phyloP scores from a whole-genome alignment of 257 asterid species.

The Paraleonurus japonicus region DNA sequence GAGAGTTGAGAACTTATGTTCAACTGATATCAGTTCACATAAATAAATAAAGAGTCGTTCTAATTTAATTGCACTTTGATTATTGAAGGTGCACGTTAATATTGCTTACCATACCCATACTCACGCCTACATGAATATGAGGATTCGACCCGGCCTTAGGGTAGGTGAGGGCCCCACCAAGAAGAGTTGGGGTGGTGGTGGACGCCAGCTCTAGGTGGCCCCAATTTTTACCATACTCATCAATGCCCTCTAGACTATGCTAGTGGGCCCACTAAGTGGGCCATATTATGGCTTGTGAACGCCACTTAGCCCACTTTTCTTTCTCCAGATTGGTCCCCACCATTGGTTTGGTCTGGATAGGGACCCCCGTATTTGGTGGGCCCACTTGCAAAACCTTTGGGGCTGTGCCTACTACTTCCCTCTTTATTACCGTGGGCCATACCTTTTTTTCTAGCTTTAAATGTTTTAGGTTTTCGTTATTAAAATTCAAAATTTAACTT shows the following conservation, averaged over 20 bases:
- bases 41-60: neutral
- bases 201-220: slow-evolving; percentile 43
- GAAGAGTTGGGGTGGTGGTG: slow-evolving; percentile 33
- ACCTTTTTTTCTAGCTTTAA: no score
- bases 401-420: neutral
- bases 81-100: no score
- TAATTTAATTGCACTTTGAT: neutral
- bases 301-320: slow-evolving; percentile 35
- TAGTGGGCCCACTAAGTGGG: slow-evolving; percentile 27
- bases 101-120: no score
- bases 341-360: slow-evolving; percentile 36
- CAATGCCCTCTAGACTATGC: slow-evolving; percentile 18
- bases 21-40: no score
- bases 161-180: neutral
- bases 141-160: no score
- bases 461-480: no score
- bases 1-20: no score
- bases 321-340: slow-evolving; percentile 33
- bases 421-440: slow-evolving; percentile 21
- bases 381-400: slow-evolving; percentile 12
- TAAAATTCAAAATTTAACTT: no score
- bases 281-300: slow-evolving; percentile 19
- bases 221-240: slow-evolving; percentile 11
- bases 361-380: slow-evolving; percentile 23
- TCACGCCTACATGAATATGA: no score